Base-by-base conservation (phyloP, 2,329 filamentous ascomycete species). In the Fusarium nisikadoi region DNA sequence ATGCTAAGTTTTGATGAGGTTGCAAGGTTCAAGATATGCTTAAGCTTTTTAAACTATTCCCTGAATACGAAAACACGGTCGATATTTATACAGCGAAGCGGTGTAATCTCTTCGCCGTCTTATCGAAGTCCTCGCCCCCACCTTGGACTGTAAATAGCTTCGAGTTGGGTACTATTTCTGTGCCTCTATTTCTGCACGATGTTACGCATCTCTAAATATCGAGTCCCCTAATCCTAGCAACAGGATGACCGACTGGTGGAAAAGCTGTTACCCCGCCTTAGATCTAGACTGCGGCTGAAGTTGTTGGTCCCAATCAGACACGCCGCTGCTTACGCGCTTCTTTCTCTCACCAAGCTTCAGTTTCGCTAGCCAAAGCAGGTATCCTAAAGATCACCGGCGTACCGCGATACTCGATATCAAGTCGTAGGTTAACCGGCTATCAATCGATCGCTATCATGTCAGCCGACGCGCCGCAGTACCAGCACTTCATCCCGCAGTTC, bases 401-500 rank as follows among this genome's bases (percentile, higher is more conserved):
- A 14, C 10, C 19, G 19, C 13, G 3, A 13, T 47, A 47, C 6
- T 27, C 14, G 29, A 23, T 3, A 19, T 5, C 0, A 9, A 13
- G 7, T 31, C 3, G 7, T 49, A 14, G 13, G 23, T 23, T 13
- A 20, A 13, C 10, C 10, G 27, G 45, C 10, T n/a, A 29, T 16
- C 19, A 14, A 9, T 11, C 13, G 5, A 29, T 29, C 9, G 19
- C 9, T n/a, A n/a, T 31, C 46, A 23, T 35, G 29, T 14, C 16
- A 4, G 1, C 16, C 29, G 4, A 49, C 11, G 3, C 11, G 3
- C 31, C 50, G 3, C 12, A 62, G 7, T 39, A 58, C 2, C 52
- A 62, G 5, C 41, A 62, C 35, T 62, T 62, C 25, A 14, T 62
- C 17, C 58, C 39, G 2, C 33, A 46, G 29, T 62, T 62, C 19